These are phyloP conservation scores for Datura wrightii DNA, from an alignment of 257 asterid genomes.

Conservation along the genomic window DNA sequence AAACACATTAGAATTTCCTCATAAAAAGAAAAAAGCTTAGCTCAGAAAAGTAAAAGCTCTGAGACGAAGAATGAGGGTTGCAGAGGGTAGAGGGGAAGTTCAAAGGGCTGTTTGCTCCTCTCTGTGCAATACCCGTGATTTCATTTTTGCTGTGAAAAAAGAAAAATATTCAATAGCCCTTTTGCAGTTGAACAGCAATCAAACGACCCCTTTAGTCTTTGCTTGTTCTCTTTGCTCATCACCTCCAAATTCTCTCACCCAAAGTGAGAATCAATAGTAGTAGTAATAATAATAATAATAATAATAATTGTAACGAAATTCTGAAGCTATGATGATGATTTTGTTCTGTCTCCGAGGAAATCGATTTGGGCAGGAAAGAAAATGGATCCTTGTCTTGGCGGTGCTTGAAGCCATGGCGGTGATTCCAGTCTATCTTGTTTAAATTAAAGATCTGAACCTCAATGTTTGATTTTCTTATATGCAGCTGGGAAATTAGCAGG, in stretches of 20 bases:
- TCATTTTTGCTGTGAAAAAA: not conserved
- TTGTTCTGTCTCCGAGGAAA: not conserved
- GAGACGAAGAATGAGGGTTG: not conserved
- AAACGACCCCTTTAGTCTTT: not conserved
- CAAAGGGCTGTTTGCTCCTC: not conserved
- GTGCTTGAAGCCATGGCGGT: slow-evolving; percentile 28
- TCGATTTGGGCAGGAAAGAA: not conserved
- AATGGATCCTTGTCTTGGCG: not conserved
- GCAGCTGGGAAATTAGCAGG: not conserved
- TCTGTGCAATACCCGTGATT: not conserved
- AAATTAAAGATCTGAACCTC: slow-evolving; percentile 14
- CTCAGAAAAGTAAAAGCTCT: not conserved
- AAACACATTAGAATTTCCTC: not conserved
- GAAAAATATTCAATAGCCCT: not conserved
- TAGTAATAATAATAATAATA: not conserved
- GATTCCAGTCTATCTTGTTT: not conserved
- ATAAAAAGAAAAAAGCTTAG: no score
- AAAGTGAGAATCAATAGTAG: not conserved
- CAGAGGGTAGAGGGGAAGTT: not conserved
- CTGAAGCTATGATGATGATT: slow-evolving; percentile 19
- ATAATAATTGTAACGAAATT: not conserved
- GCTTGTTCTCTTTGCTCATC: no score
- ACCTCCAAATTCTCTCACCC: not conserved
- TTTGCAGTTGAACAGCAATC: not conserved
- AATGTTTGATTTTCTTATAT: not conserved